phyloP scores from a whole-genome alignment of 2,329 filamentous ascomycete genomes.

The Dendrostoma leiphaemia region DNA sequence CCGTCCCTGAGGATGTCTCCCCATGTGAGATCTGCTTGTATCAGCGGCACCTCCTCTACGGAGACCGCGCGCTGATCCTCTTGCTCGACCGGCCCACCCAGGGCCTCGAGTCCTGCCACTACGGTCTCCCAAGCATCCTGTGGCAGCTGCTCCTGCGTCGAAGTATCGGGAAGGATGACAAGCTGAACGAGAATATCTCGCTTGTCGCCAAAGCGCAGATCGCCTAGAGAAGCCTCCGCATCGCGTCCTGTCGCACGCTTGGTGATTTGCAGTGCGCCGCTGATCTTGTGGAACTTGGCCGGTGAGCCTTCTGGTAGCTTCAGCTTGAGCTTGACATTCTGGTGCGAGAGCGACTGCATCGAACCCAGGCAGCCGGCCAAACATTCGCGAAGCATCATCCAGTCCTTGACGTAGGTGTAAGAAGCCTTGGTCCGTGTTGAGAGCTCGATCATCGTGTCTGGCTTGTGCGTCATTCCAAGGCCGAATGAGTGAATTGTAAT shows the following conservation, averaged over 20 bases:
- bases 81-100: slow-evolving; percentile 82
- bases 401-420: slow-evolving; percentile 98
- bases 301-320: slow-evolving; percentile 93
- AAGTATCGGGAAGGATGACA: slow-evolving; percentile 83
- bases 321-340: slow-evolving; percentile 95
- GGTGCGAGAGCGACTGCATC: slow-evolving; percentile 92
- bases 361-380: slow-evolving; percentile 89
- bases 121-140: slow-evolving; percentile 98
- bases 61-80: slow-evolving; percentile 82
- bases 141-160: slow-evolving; percentile 77
- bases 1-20: slow-evolving; percentile 92
- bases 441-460: slow-evolving; percentile 97
- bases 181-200: slow-evolving; percentile 89
- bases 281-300: slow-evolving; percentile 98
- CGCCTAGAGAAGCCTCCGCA: slow-evolving; percentile 87
- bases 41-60: slow-evolving; percentile 90
- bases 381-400: slow-evolving; percentile 99
- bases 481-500: slow-evolving; percentile 97
- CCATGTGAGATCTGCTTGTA: slow-evolving; percentile 92
- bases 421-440: slow-evolving; percentile 94
- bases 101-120: slow-evolving; percentile 88
- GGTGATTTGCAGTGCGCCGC: slow-evolving; percentile 90
- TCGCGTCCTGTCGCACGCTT: slow-evolving; percentile 94
- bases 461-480: slow-evolving; percentile 93
- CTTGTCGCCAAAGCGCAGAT: slow-evolving; percentile 94